Percentiles rank a stretch among this genome's conserved stretches.
Evolutionary conservation across 306 rosid genomes (phyloP).

Genomic region (Vicia villosa): DNA sequence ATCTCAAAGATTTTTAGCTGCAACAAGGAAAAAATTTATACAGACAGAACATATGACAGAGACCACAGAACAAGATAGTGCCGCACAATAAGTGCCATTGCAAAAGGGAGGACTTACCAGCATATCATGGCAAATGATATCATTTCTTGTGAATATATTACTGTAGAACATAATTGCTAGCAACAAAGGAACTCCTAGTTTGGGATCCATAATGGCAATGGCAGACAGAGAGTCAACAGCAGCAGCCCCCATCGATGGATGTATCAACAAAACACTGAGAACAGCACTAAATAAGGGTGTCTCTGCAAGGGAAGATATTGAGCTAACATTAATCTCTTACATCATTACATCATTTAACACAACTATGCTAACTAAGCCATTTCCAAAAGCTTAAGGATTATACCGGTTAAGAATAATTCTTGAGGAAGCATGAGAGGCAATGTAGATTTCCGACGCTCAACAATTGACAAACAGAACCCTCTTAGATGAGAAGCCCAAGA

Average conservation of each 20-base stretch:
- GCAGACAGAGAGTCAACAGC: slow-evolving; percentile 74
- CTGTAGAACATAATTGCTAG: slow-evolving; percentile 74
- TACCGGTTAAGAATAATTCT: slow-evolving; percentile 72
- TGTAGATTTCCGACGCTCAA: slow-evolving; percentile 64
- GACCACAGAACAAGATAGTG: slow-evolving; percentile 26
- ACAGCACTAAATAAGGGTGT: slow-evolving; percentile 72
- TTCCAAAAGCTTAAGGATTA: slow-evolving; percentile 28
- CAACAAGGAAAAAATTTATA: slow-evolving; percentile 36
- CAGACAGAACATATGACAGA: slow-evolving; percentile 17
- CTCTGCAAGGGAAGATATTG: slow-evolving; percentile 52
- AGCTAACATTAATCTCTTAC: slow-evolving; percentile 34
- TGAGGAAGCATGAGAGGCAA: slow-evolving; percentile 58
- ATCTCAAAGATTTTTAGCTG: slow-evolving; percentile 78
- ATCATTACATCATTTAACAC: slow-evolving; percentile 29
- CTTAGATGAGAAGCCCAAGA: slow-evolving; percentile 73
- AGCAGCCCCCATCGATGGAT: slow-evolving; percentile 57
- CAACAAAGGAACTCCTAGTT: slow-evolving; percentile 77
- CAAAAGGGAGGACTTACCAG: slow-evolving; percentile 57
- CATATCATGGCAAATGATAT: slow-evolving; percentile 57
- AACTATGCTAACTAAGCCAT: slow-evolving; percentile 34
- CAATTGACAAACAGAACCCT: slow-evolving; percentile 60
- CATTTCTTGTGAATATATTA: slow-evolving; percentile 69
- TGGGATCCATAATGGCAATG: slow-evolving; percentile 78
- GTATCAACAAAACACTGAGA: slow-evolving; percentile 70
- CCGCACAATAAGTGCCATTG: slow-evolving; percentile 23